Base-by-base conservation (phyloP, 371 early-diverging fungal genomes). In the Thermomucor indicae-seudaticae region DNA sequence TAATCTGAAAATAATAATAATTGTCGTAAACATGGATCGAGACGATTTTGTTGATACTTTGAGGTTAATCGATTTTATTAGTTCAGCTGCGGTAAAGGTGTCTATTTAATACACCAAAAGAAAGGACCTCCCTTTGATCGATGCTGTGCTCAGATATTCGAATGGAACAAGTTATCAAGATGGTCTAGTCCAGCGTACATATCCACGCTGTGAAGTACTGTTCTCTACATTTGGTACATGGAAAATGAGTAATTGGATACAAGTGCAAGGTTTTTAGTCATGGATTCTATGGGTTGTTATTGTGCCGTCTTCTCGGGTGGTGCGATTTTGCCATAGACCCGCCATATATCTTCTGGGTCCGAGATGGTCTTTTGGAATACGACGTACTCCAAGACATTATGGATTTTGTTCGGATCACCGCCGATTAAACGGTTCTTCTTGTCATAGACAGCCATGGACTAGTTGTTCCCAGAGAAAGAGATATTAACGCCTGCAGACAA, bases 361-460 rank as follows among this genome's bases (percentile, higher is more conserved):
- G 81, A 74, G 31, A 87, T 71, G 10, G 80, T 71, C 47, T 84
- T 69, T 63, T 89, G 90, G 66, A 86, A 84, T 5, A 88, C 86
- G 42, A 84, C 69, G 49, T 85, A 84, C 58, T 88, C 89, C 25
- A 70, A 60, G 10, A 87, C 73, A 31, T 71, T 78, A 38, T 78
- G 78, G 12, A 78, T 55, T 55, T 79, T 81, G 53, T 78, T 69
- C 35, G 75, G 72, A 49, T 78, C 79, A 27, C 79, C 82, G 34
- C 75, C 83, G 30, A 78, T 67, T 35, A 79, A 42, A 35, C 68
- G 65, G 58, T 78, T 74, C 64, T 76, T 76, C 58, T 78, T 81
- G 55, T 82, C 72, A 57, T 64, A 80, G 30, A 76, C 76, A 46
- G 80, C 78, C 70, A 85, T 83, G 4, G 76, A 74, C 80, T 79